phyloP scores from a whole-genome alignment of 257 asterid genomes.

The Schizonepeta tenuifolia region DNA sequence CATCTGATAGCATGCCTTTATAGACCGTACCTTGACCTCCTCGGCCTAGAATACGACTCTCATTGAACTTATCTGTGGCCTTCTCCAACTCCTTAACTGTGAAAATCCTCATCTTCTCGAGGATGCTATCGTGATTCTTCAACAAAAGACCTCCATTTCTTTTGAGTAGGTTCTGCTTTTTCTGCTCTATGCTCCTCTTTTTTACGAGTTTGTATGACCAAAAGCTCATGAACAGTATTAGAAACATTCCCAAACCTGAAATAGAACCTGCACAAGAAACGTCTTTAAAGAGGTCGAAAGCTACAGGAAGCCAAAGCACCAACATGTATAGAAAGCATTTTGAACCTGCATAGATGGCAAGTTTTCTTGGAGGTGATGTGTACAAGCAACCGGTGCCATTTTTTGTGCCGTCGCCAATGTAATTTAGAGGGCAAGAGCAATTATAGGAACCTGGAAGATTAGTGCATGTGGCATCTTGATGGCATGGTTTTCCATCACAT shows the following conservation, averaged over 20 bases:
- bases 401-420: constrained; percentile 36
- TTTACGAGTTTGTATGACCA: constrained; percentile 36
- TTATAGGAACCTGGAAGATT: constrained; percentile 36
- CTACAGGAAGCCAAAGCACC: background rate
- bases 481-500: constrained; percentile 39
- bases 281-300: background rate
- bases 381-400: constrained; percentile 34
- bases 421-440: constrained; percentile 35
- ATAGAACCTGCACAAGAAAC: constrained; percentile 29
- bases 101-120: constrained; percentile 37
- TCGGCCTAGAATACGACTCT: constrained; percentile 42
- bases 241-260: constrained; percentile 31
- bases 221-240: constrained; percentile 7
- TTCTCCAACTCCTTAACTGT: constrained; percentile 41
- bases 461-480: constrained; percentile 28
- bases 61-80: constrained; percentile 46
- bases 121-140: constrained; percentile 29
- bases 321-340: background rate
- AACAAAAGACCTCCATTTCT: constrained; percentile 44
- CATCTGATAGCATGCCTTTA: constrained; percentile 50
- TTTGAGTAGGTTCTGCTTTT: constrained; percentile 25
- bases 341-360: constrained; percentile 34
- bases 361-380: constrained; percentile 27
- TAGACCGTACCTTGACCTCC: constrained; percentile 53
- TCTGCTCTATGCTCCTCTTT: constrained; percentile 30